Evolutionary conservation across 2,329 filamentous ascomycete genomes (phyloP).

Genomic region (Annulohypoxylon truncatum): DNA sequence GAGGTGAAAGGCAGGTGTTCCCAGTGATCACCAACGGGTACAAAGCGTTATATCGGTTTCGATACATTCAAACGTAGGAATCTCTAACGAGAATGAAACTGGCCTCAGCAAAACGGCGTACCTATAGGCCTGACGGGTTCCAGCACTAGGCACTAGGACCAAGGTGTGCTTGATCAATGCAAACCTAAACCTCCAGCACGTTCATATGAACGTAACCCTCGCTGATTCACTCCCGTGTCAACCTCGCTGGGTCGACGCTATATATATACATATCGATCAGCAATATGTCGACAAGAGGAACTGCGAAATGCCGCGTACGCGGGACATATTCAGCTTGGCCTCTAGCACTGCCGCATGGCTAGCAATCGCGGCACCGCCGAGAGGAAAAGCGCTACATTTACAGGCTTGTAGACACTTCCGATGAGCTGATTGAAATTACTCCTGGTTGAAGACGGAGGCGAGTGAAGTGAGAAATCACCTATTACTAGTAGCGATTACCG

Average conservation of each 20-base stretch:
- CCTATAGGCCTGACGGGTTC: neutral
- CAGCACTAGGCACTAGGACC: neutral
- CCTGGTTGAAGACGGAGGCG: neutral
- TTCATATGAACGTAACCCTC: neutral
- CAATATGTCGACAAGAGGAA: neutral
- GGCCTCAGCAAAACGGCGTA: neutral
- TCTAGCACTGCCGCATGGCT: neutral
- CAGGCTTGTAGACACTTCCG: neutral
- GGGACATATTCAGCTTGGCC: neutral
- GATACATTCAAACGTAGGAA: neutral
- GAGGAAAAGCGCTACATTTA: neutral
- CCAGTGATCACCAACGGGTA: neutral
- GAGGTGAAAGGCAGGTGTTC: neutral
- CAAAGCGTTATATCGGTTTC: neutral
- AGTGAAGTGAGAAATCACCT: neutral
- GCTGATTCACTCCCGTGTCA: neutral
- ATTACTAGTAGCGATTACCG: neutral
- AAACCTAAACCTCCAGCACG: neutral
- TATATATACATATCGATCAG: neutral
- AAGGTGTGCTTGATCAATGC: neutral
- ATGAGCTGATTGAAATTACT: neutral
- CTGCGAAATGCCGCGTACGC: neutral
- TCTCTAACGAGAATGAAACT: neutral
- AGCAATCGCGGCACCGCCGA: neutral
- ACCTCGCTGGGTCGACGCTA: neutral